Percentiles rank a stretch among this genome's conserved stretches.
Evolutionary conservation across 169 alveolate species (phyloP).

Genomic region (Babesia caballi): DNA sequence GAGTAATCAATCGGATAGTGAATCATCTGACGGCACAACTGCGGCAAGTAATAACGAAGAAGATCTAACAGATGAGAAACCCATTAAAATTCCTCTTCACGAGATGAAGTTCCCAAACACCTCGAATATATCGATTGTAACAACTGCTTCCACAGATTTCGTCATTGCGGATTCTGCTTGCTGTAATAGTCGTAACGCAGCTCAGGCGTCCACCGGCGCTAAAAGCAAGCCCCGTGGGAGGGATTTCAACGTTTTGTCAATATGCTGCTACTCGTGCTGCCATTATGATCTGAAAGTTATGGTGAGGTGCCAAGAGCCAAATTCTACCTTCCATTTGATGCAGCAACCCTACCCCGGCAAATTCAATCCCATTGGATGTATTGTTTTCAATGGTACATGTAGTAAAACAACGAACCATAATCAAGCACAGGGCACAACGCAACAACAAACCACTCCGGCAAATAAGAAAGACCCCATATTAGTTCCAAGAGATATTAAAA

Average conservation of each 20-base stretch:
- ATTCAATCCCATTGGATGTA: slow-evolving; percentile 13
- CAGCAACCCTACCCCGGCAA: slow-evolving; percentile 43
- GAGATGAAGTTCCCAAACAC: neutral
- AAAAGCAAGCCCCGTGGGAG: neutral
- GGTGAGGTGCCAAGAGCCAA: slow-evolving; percentile 24
- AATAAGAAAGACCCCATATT: neutral
- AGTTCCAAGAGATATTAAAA: neutral
- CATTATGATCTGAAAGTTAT: slow-evolving; percentile 43
- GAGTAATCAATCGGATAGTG: neutral
- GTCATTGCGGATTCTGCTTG: slow-evolving; percentile 10
- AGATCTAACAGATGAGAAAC: slow-evolving; percentile 9
- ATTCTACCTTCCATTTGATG: slow-evolving; percentile 7
- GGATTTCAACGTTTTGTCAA: slow-evolving; percentile 1
- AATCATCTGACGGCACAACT: neutral
- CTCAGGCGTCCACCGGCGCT: neutral
- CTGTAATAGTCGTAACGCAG: neutral
- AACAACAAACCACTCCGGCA: neutral
- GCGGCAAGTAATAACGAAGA: neutral
- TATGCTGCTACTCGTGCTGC: slow-evolving; percentile 35
- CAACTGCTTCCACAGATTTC: slow-evolving; percentile 5
- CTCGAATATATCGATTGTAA: neutral
- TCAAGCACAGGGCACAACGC: neutral
- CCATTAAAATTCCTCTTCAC: slow-evolving; percentile 19
- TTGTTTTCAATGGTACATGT: slow-evolving; percentile 14
- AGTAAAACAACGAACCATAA: neutral